Base-by-base conservation (phyloP, 805 yeast genomes). In the Saccharomycopsis capsularis region DNA sequence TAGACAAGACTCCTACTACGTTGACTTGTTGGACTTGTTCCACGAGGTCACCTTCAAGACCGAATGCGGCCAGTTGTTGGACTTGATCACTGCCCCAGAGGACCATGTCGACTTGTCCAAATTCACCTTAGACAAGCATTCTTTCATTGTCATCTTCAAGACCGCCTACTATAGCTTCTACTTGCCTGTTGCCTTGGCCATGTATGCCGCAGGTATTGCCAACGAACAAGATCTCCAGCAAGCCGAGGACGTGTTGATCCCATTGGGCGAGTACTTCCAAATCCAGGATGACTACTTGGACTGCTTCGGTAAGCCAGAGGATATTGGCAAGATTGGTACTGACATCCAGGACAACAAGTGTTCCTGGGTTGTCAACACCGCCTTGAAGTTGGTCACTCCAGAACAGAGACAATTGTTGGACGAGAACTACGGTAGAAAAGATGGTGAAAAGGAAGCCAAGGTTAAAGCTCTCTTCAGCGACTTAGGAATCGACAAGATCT, bases 331-430 rank as follows among this genome's bases (percentile, higher is more conserved):
- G 75, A 88, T 93, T 59, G 99, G 99, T 58, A 93, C 99, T 52
- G 99, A 93, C 66, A 93, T 93, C 63, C 85, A 85, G 71, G 99
- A 93, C 69, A 93, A 93, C 79, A 93, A 93, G 69, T 93, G 99
- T 69, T 85, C 96, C 40, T 93, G 99, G 99, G 81, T 93, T 48
- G 78, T 93, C 60, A 93, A 93, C 74, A 85, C 87, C 59, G 99
- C 99, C 5, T 77, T 93, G 60, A 76, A 82, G 64, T 70, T 81
- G 57, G 91, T 78, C 46, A 74, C 78, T 24, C 78, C 88, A 38
- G 93, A 81, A 55, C 97, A 93, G 72, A 84, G 97, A 68, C 66
- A 73, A 57, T 52, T 84, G 2, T 76, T 93, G 57, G 98, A 93
- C 62, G 82, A 73, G 42, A 87, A 93, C 73, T 93, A 93, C 64